A percentile compares a stretch with the other conserved stretches of the same genome.
phyloP scores from a whole-genome alignment of 2,329 filamentous ascomycete genomes.

The Cercospora brassicicola region DNA sequence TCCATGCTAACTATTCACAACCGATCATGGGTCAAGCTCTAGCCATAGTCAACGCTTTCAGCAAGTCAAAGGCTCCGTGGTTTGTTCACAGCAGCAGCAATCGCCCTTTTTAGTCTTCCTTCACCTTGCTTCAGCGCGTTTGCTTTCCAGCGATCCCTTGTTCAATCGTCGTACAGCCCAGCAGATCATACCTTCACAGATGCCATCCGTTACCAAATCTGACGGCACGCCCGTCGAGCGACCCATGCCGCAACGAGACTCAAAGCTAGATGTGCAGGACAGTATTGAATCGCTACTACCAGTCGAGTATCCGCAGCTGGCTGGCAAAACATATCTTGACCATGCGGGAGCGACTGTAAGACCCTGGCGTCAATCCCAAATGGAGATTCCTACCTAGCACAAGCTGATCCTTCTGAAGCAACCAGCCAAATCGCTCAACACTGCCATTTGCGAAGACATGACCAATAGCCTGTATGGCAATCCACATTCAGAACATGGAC shows the following conservation, averaged over 20 bases:
- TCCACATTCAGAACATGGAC: conserved; percentile 79
- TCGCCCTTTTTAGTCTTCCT: neutral
- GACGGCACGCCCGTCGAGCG: conserved; percentile 15
- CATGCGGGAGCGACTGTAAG: conserved; percentile 76
- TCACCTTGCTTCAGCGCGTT: neutral
- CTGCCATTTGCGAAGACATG: conserved; percentile 73
- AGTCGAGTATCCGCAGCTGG: conserved; percentile 48
- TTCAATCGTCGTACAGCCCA: neutral
- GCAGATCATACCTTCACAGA: neutral
- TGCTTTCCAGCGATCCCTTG: neutral
- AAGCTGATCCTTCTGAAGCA: conserved; percentile 42
- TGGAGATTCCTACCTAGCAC: neutral
- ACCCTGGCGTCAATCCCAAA: neutral
- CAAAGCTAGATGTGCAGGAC: conserved; percentile 32
- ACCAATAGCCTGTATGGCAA: conserved; percentile 79
- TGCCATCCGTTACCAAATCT: conserved; percentile 3
- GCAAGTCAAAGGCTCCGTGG: conserved; percentile 6
- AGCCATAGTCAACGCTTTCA: neutral
- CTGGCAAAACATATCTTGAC: conserved; percentile 66
- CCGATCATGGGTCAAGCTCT: conserved; percentile 3
- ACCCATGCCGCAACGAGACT: conserved; percentile 16
- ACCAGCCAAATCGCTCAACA: conserved; percentile 67
- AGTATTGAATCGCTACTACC: conserved; percentile 49
- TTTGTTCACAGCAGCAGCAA: neutral
- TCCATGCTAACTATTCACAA: conserved; percentile 3